These are phyloP conservation scores for Fusarium domesticum DNA, from an alignment of 2,329 filamentous ascomycete species.

Conservation along the genomic window DNA sequence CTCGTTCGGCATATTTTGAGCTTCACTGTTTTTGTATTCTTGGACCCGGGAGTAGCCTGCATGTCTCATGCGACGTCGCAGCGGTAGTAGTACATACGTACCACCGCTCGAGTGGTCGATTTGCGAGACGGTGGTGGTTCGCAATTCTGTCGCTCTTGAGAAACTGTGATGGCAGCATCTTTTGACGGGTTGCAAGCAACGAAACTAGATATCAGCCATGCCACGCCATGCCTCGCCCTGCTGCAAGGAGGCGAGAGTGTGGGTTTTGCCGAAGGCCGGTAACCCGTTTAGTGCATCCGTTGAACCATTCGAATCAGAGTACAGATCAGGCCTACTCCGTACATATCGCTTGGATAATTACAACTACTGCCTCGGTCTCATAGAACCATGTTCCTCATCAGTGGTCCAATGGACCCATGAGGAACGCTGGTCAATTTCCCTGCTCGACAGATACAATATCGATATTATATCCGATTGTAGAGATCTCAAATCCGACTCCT, in stretches of 20 bases:
- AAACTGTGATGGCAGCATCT: constrained; percentile 1
- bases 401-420: constrained; percentile 11
- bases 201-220: constrained; percentile 2
- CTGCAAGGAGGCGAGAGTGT: constrained; percentile 22
- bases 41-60: not conserved
- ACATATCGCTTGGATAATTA: not conserved
- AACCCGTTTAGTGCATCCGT: constrained; percentile 2
- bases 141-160: not conserved
- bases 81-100: not conserved
- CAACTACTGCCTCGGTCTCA: constrained; percentile 1
- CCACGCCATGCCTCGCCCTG: constrained; percentile 16
- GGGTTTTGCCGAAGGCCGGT: constrained; percentile 1
- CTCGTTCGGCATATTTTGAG: not conserved
- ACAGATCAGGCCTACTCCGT: constrained; percentile 4
- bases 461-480: constrained; percentile 14
- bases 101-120: not conserved
- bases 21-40: not conserved
- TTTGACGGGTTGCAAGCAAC: constrained; percentile 1
- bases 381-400: constrained; percentile 19
- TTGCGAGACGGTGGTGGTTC: no score
- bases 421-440: constrained; percentile 27
- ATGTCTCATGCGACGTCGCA: no score
- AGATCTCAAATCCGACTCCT: constrained; percentile 14
- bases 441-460: constrained; percentile 8
- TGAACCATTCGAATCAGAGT: constrained; percentile 5